Percentiles rank a stretch among this genome's conserved stretches.
Evolutionary conservation across 2,329 filamentous ascomycete species (phyloP).

Genomic region (Didymella segeticola): DNA sequence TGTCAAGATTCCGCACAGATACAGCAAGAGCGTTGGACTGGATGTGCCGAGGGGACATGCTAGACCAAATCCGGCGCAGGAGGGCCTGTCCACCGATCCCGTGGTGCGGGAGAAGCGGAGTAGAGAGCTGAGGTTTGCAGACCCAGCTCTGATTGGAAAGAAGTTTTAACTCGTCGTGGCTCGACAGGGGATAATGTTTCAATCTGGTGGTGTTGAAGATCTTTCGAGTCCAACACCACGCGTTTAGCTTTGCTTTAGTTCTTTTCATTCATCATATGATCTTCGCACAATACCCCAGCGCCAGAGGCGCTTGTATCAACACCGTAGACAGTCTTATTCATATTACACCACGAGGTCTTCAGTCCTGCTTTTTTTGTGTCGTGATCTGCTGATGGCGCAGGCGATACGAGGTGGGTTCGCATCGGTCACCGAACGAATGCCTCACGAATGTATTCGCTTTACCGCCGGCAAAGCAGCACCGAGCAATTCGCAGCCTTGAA

Average conservation of each 20-base stretch:
- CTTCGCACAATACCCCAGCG: slow-evolving; percentile 17
- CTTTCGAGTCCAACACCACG: not conserved
- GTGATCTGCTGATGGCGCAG: slow-evolving; percentile 3
- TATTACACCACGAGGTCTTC: not conserved
- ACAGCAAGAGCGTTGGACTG: slow-evolving; percentile 23
- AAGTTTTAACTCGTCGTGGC: slow-evolving; percentile 12
- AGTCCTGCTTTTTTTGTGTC: not conserved
- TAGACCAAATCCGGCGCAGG: slow-evolving; percentile 17
- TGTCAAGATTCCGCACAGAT: slow-evolving; percentile 26
- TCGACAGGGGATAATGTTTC: no score
- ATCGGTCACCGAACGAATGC: slow-evolving; percentile 13
- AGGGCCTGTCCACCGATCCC: slow-evolving; percentile 13
- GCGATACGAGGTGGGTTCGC: not conserved
- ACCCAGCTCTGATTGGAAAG: slow-evolving; percentile 26
- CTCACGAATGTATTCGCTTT: not conserved
- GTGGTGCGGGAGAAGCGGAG: slow-evolving; percentile 26
- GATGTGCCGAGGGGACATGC: slow-evolving; percentile 25
- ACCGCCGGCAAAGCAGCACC: not conserved
- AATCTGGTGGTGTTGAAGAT: not conserved
- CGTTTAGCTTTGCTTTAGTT: not conserved
- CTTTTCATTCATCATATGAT: slow-evolving; percentile 2
- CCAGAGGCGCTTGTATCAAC: slow-evolving; percentile 5
- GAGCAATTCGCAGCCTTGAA: not conserved
- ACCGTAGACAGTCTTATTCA: not conserved
- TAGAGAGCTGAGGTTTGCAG: slow-evolving; percentile 30